Evolutionary conservation across 164 flowering plant genomes (phyloP), one percentile per base, ranked within the genome.

Genomic region (Tetrastigma voinierianum): DNA sequence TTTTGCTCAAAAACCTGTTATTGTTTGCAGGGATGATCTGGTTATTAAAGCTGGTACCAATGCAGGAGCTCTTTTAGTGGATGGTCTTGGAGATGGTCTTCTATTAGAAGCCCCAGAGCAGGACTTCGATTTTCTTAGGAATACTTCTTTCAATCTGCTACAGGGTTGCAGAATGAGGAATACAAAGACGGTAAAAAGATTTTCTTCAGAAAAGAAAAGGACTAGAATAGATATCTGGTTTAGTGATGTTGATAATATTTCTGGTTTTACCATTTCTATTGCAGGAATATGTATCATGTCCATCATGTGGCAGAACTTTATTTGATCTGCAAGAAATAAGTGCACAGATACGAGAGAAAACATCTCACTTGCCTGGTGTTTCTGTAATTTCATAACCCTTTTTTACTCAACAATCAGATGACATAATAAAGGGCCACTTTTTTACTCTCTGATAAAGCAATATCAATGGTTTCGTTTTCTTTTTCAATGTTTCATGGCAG

Each of bases 91-190:
- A 62, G 98, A 95, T 78, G 98, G 98, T 46, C 19, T 91, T 66
- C 72, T 90, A 12, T 61, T 95, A 68, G 98, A 95, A 77, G 95
- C 96, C 69, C 85, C 87, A 52, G 96, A 79, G 61, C 91, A 90
- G 73, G 98, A 95, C 74, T 82, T 89, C 60, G 97, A 95, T 47
- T 91, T 95, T 66, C 85, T 95, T 1, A 83, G 96, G 69, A 78
- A 90, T 62, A 91, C 98, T 47, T 91, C 97, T 59, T 95, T 95
- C 79, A 95, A 95, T 78, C 82, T 95, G 72, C 87, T 95, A 48
- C 98, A 95, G 78, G 98, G 98, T 59, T 95, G 98, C 84, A 84
- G 98, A 78, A 95, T 95, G 98, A 76, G 98, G 46, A 95, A 95
- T 66, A 95, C 98, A 60, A 95, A 95, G 80, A 95, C 97, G 75